Base-by-base conservation (phyloP, 1,139 yeast genomes). In the Wickerhamiella pararugosa region DNA sequence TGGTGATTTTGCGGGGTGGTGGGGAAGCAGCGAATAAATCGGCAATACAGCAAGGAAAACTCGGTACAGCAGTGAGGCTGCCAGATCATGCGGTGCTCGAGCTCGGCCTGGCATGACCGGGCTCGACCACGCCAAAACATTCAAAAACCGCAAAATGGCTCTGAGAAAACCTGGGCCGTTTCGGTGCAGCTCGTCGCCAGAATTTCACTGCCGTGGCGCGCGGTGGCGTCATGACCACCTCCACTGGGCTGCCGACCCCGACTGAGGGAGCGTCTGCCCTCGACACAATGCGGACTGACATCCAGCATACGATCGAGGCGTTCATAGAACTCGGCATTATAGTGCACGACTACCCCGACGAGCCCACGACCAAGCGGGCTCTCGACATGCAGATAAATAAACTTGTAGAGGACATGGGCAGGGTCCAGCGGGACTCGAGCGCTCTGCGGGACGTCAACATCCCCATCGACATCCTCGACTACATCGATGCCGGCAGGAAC, bases 401-500 rank as follows among this genome's bases (percentile, higher is more conserved):
- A 37, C 45, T 49, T 43, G 30, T 51, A 30, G 37, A 36, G 25
- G 55, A 52, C 32, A 45, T 53, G 9, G 48, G 42, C n/a, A 40
- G 43, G 32, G 49, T 55, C 28, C 47, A 49, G 6, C 43, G 43
- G 25, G 43, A 43, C 21, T 47, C 55, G 2, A 45, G 47, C 32
- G 41, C 46, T 6, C 44, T 53, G 29, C 46, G 47, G 9, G 49
- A 42, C 27, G 40, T 46, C 21, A 38, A 39, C 10, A 51, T 60
- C 7, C 63, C 63, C 21, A 43, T 56, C 10, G 62, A 60, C 39
- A 59, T 59, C 9, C 53, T 59, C 25, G 56, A 56, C 47, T 65
- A 90, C 57, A 83, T 90, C 37, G 97, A 90, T 57, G 94, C 86
- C 54, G 98, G 98, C 2, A 68, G 98, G 51, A 90, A 90, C 56